Evolutionary conservation across 2,329 filamentous ascomycete species (phyloP), one percentile per base, ranked within the genome.

Genomic region (Daldinia sp.): DNA sequence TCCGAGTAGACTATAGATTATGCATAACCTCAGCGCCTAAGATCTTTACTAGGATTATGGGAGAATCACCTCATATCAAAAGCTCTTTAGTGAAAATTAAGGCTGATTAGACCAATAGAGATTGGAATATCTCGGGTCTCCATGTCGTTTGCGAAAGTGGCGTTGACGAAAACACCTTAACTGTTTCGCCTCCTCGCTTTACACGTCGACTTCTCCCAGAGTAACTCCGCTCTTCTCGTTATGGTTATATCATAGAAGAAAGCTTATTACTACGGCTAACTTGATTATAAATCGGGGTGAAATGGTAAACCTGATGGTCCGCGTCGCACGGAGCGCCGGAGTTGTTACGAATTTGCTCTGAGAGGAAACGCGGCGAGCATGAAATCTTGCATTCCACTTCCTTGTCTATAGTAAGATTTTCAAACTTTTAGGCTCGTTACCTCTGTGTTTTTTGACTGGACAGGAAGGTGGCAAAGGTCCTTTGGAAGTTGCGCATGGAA

Each of bases 1-100:
- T 44, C 56, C 44, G 44, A 67, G 50, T 62, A 58, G 46, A 48
- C 56, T 23, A 26, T 39, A 55, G 37, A 58, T 63, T 63, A 62
- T 60, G 62, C 65, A 54, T 59, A 60, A 63, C 56, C 41, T 69
- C 61, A 61, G 65, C 56, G 59, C 63, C 63, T 46, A 66, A 55
- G 60, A 28, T 33, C 35, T 42, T 56, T 46, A 12, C 62, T 57
- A 44, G 63, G 59, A 39, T 56, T 42, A 42, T 41, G 44, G 33
- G 60, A 35, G 39, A 59, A 44, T 26, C 18, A 63, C 41, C 48
- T 12, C 50, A 60, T 58, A 44, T 48, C 50, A 35, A 46, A 46
- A 53, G 33, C 55, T 53, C 63, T 51, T 33, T 26, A 58, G 57
- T 30, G 42, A 44, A 44, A 59, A 51, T 57, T 44, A 59, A 69